These are phyloP conservation scores for Alternaria gaisen DNA, from an alignment of 2,329 filamentous ascomycete genomes.

Conservation along the genomic window DNA sequence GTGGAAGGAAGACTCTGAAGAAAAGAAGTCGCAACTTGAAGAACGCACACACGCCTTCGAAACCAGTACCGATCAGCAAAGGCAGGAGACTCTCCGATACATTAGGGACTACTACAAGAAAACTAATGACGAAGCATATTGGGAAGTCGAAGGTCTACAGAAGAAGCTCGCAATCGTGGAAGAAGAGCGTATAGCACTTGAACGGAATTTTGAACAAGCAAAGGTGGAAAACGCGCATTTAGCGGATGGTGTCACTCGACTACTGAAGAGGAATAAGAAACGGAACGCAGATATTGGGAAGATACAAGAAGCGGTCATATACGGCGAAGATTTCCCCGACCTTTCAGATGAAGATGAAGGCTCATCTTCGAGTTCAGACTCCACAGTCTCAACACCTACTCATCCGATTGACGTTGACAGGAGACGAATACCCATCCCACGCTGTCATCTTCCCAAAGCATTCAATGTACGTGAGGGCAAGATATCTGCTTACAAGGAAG, in stretches of 20 bases:
- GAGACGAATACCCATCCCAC: background rate
- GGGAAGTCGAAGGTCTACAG: conserved; percentile 13
- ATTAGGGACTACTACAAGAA: conserved; percentile 23
- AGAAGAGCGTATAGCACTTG: background rate
- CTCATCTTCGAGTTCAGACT: background rate
- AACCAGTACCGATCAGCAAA: background rate
- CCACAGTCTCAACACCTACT: background rate
- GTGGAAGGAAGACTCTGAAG: conserved; percentile 11
- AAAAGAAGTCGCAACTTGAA: conserved; percentile 6
- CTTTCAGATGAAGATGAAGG: background rate
- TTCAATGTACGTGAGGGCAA: background rate
- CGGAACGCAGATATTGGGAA: conserved; percentile 4
- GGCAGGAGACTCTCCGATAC: conserved; percentile 10
- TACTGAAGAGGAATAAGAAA: background rate
- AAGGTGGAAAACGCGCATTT: conserved; percentile 9
- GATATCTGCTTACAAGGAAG: background rate
- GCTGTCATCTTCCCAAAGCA: conserved; percentile 2
- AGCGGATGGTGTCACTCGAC: background rate
- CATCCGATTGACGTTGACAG: background rate
- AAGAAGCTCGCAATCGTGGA: conserved; percentile 11
- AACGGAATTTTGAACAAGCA: background rate
- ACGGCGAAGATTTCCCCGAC: background rate
- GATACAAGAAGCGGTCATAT: background rate
- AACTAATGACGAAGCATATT: conserved; percentile 12
- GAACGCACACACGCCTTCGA: conserved; percentile 8